Evolutionary conservation across 2,329 filamentous ascomycete genomes (phyloP).

Genomic region (Cryphonectria japonica): DNA sequence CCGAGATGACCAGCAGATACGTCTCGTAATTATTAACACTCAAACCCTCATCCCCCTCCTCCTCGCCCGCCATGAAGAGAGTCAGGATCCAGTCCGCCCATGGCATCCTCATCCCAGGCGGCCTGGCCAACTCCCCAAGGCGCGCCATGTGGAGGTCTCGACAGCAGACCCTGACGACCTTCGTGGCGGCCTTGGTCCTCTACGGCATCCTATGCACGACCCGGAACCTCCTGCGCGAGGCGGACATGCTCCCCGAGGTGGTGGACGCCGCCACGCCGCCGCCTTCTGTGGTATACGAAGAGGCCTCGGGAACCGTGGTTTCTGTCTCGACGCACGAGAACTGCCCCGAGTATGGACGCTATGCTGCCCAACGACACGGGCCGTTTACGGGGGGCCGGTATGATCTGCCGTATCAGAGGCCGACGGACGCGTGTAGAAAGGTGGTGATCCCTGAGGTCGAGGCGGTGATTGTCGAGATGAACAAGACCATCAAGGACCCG

Average conservation of each 20-base stretch:
- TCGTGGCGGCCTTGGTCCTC: constrained; percentile 24
- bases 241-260: constrained; percentile 15
- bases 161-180: constrained; percentile 23
- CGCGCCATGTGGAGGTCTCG: constrained; percentile 27
- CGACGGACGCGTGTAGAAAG: constrained; percentile 69
- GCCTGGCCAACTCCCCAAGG: constrained; percentile 22
- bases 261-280: neutral
- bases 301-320: constrained; percentile 4
- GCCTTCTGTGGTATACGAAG: constrained; percentile 5
- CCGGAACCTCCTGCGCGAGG: constrained; percentile 22
- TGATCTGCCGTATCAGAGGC: constrained; percentile 50
- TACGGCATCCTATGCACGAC: constrained; percentile 25
- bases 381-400: constrained; percentile 39
- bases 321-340: constrained; percentile 20
- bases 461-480: constrained; percentile 58
- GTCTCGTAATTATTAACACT: constrained; percentile 8
- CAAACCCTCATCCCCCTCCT: neutral
- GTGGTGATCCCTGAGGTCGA: constrained; percentile 74
- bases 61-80: constrained; percentile 22
- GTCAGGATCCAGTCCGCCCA: constrained; percentile 28
- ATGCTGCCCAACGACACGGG: constrained; percentile 36
- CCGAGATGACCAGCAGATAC: constrained; percentile 21
- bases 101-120: constrained; percentile 29
- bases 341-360: constrained; percentile 39
- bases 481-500: constrained; percentile 38